These are phyloP conservation scores for Trapa bicornis DNA, from an alignment of 345 rosid genomes.

Conservation along the genomic window DNA sequence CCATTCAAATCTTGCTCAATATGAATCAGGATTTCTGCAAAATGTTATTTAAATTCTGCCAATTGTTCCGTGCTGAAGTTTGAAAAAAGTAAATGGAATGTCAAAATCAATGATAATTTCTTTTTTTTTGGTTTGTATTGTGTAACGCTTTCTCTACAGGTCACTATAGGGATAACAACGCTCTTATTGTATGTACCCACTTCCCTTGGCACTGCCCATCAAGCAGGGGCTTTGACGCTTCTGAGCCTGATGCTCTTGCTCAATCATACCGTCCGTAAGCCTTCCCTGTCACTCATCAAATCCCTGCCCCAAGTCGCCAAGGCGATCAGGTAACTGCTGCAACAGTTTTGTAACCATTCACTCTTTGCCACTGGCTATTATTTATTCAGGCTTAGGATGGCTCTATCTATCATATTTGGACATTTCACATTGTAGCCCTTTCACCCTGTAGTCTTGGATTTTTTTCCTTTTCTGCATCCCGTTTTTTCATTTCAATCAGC, in stretches of 20 bases:
- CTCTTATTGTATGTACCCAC: conserved; percentile 79
- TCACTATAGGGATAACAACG: conserved; percentile 69
- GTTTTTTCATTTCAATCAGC: too few species aligned
- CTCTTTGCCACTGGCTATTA: neutral
- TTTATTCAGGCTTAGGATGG: neutral
- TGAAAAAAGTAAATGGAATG: too few species aligned
- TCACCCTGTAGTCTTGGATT: neutral
- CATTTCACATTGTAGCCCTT: neutral
- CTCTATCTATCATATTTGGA: too few species aligned
- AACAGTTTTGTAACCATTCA: conserved; percentile 5
- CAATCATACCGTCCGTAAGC: conserved; percentile 66
- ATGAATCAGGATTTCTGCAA: neutral
- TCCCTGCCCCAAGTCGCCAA: conserved; percentile 63
- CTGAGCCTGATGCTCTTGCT: conserved; percentile 63
- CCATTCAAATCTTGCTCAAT: neutral
- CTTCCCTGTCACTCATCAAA: conserved; percentile 61
- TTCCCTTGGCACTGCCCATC: conserved; percentile 74
- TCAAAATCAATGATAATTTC: too few species aligned
- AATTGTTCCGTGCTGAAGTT: neutral
- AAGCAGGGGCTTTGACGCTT: conserved; percentile 80
- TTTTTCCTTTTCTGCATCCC: neutral
- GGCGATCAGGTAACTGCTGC: conserved; percentile 9
- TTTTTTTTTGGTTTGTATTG: neutral
- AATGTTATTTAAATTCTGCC: neutral
- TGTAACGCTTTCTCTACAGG: conserved; percentile 22